Conservation (phyloP, 306 rosid species). For the Abrus precatorius region DNA sequence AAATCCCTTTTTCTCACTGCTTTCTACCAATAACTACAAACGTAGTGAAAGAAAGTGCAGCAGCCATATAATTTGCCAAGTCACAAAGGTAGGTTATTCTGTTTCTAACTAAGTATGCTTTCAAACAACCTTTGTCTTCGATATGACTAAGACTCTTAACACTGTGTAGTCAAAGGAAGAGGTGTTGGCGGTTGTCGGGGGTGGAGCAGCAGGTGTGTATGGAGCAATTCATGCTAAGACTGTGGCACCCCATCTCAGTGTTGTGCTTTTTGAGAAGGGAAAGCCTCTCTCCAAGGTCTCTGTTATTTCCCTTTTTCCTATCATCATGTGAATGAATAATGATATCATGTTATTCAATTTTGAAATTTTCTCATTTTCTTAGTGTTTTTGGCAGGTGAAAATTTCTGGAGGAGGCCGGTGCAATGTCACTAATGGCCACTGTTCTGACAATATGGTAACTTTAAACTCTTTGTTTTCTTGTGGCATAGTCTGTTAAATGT, state of each 20-base stretch:
- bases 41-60: slow-evolving; percentile 40
- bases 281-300: slow-evolving; percentile 85
- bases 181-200: slow-evolving; percentile 85
- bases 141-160: background rate
- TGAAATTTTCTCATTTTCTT: slow-evolving; percentile 5
- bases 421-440: slow-evolving; percentile 95
- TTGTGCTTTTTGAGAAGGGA: slow-evolving; percentile 79
- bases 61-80: slow-evolving; percentile 46
- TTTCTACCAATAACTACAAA: slow-evolving; percentile 1
- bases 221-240: slow-evolving; percentile 93
- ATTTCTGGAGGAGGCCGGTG: slow-evolving; percentile 97
- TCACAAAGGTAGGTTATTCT: slow-evolving; percentile 59
- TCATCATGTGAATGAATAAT: background rate
- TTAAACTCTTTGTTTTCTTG: background rate
- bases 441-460: slow-evolving; percentile 70
- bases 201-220: slow-evolving; percentile 95
- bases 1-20: background rate
- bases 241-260: slow-evolving; percentile 76
- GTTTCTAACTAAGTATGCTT: background rate
- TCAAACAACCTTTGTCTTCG: background rate
- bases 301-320: background rate
- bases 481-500: slow-evolving; percentile 32
- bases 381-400: slow-evolving; percentile 68
- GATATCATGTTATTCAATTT: slow-evolving; percentile 24
- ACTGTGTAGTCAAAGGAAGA: slow-evolving; percentile 66